Evolutionary conservation across 2,329 filamentous ascomycete species (phyloP), one percentile per base, ranked within the genome.

Genomic region (Ophiostoma populinum): DNA sequence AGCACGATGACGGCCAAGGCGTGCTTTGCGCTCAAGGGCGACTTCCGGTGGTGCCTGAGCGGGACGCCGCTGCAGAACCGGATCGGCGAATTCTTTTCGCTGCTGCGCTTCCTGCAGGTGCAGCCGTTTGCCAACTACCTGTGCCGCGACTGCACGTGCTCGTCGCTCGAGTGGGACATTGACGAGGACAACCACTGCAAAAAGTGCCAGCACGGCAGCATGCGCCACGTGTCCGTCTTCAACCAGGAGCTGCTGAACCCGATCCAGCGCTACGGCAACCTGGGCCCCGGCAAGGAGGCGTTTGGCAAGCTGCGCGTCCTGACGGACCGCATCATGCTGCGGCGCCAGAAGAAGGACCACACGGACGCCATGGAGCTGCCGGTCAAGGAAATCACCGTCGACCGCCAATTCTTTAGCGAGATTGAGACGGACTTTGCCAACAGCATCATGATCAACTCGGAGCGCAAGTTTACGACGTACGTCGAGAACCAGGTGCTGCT

Each of bases 51-150:
- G 83, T 98, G 90, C 51, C 63, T 98, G 40, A 90, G 81, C 12
- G 90, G 90, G 7, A 98, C 90, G 1, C 90, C 90, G 0, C 72
- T 98, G 1, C 90, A 98, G 54, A 98, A 95, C 50, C 79, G 87
- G 35, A 95, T 95, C 44, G 87, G 90, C 49, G 87, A 95, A 53
- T 92, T 94, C 54, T 94, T 95, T 57, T 95, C 87, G 1, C 62
- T 95, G 16, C 65, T 98, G 37, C 78, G 90, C 3, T 98, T 98
- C 55, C 67, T 98, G 20, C 80, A 93, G 51, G 67, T 94, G 24
- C 67, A 70, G 7, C 87, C 87, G 0, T 95, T 94, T 53, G 79
- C 87, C 7, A 85, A 82, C 44, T 98, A 98, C 51, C 78, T 94
- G 44, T 98, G 90, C 64, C 90, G 87, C 51, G 65, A 73, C 38